These are phyloP conservation scores for Trichoderma sp. DNA, from an alignment of 2,329 filamentous ascomycete species.

Conservation along the genomic window DNA sequence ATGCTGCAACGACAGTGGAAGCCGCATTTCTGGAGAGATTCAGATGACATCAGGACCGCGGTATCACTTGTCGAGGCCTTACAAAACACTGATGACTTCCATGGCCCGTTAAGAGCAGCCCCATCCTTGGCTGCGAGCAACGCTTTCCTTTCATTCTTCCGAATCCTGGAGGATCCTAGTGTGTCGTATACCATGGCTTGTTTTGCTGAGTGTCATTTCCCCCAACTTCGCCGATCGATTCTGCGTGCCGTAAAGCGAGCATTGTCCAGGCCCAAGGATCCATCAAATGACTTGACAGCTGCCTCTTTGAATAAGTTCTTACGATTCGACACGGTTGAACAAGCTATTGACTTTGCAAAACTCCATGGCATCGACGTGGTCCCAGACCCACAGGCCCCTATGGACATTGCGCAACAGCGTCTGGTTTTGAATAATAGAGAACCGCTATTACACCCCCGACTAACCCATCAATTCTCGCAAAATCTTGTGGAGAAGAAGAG, in stretches of 20 bases:
- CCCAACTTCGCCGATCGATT: slow-evolving; percentile 61
- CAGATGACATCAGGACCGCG: slow-evolving; percentile 64
- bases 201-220: slow-evolving; percentile 70
- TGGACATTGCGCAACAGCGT: slow-evolving; percentile 45
- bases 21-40: slow-evolving; percentile 56
- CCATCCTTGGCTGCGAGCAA: slow-evolving; percentile 55
- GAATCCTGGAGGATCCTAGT: slow-evolving; percentile 58
- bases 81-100: slow-evolving; percentile 60
- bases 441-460: slow-evolving; percentile 52
- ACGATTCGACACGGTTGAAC: slow-evolving; percentile 68
- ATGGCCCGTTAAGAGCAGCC: slow-evolving; percentile 59
- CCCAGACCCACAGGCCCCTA: slow-evolving; percentile 40
- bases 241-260: slow-evolving; percentile 59
- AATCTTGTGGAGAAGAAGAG: slow-evolving; percentile 65
- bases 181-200: slow-evolving; percentile 73
- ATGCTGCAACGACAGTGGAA: slow-evolving; percentile 62
- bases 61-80: slow-evolving; percentile 63
- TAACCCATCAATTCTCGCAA: slow-evolving; percentile 60
- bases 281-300: slow-evolving; percentile 64
- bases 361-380: slow-evolving; percentile 60
- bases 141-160: slow-evolving; percentile 60
- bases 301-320: slow-evolving; percentile 59
- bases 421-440: slow-evolving; percentile 51
- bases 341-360: slow-evolving; percentile 68
- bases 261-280: slow-evolving; percentile 60